Evolutionary conservation across 1,284 basidiomycete species (phyloP).

Genomic region (Farysia itapuensis): DNA sequence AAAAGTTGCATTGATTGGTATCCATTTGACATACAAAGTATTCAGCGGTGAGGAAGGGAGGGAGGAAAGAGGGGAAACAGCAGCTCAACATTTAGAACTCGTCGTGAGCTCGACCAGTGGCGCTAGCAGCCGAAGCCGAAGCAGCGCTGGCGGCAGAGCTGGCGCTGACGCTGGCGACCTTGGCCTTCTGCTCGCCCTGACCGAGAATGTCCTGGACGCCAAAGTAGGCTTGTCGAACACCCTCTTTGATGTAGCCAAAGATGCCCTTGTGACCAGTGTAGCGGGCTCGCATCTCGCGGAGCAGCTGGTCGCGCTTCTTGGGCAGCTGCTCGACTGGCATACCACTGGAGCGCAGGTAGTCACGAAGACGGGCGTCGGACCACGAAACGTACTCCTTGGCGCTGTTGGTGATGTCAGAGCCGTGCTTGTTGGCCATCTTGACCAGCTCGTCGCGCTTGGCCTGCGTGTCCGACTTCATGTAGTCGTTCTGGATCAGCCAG

Average conservation of each 20-base stretch:
- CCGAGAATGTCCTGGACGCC: constrained; percentile 48
- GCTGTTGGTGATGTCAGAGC: constrained; percentile 24
- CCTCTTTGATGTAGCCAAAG: constrained; percentile 47
- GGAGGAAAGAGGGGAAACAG: background rate
- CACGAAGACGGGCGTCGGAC: constrained; percentile 51
- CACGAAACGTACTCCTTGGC: constrained; percentile 51
- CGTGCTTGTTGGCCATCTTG: constrained; percentile 47
- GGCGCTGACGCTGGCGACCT: constrained; percentile 37
- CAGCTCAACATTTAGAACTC: constrained; percentile 22
- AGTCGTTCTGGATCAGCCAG: constrained; percentile 48
- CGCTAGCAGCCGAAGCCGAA: constrained; percentile 25
- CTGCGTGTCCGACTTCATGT: constrained; percentile 41
- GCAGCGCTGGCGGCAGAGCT: constrained; percentile 29
- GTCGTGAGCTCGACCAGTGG: constrained; percentile 29
- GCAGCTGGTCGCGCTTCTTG: constrained; percentile 48
- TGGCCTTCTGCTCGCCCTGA: constrained; percentile 40
- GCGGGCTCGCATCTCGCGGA: constrained; percentile 54
- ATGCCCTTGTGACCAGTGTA: constrained; percentile 48
- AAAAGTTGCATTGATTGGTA: background rate
- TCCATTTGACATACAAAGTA: background rate
- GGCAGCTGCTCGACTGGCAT: constrained; percentile 41
- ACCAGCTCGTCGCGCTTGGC: constrained; percentile 53
- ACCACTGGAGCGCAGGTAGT: constrained; percentile 46
- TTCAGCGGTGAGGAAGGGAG: background rate
- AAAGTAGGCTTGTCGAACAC: constrained; percentile 46